These are phyloP conservation scores for Casuarina glauca DNA, from an alignment of 306 rosid species.

Conservation along the genomic window DNA sequence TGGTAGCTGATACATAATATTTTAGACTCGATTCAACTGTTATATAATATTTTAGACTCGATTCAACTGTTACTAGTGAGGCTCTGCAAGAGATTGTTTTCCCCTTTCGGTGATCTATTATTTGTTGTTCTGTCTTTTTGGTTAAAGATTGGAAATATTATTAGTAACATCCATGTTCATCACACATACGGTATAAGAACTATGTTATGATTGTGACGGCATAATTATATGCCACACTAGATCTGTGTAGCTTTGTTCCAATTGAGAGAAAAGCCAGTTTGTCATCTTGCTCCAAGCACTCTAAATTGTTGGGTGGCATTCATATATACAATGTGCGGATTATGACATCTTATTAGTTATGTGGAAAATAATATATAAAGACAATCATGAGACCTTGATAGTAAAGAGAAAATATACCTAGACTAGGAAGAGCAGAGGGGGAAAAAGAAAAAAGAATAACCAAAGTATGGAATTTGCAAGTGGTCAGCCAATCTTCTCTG, in stretches of 20 bases:
- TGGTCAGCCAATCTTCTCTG: slow-evolving; percentile 73
- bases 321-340: slow-evolving; percentile 41
- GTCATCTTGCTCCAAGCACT: slow-evolving; percentile 5
- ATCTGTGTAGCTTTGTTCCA: not conserved
- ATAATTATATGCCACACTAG: too few species aligned
- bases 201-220: too few species aligned
- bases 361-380: slow-evolving; percentile 29
- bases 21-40: not conserved
- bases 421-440: slow-evolving; percentile 32
- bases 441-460: slow-evolving; percentile 20
- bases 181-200: too few species aligned
- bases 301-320: slow-evolving; percentile 16
- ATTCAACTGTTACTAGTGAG: not conserved
- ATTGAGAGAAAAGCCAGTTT: not conserved
- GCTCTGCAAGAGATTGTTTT: too few species aligned
- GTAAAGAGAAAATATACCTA: slow-evolving; percentile 33
- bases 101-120: too few species aligned
- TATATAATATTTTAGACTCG: not conserved
- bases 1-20: not conserved
- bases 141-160: too few species aligned
- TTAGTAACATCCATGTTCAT: not conserved
- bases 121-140: too few species aligned
- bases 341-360: slow-evolving; percentile 15
- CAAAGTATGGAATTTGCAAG: slow-evolving; percentile 1
- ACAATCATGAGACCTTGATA: slow-evolving; percentile 24